Conservation (phyloP, 805 yeast species). For the Yamadazyma phyllophila region DNA sequence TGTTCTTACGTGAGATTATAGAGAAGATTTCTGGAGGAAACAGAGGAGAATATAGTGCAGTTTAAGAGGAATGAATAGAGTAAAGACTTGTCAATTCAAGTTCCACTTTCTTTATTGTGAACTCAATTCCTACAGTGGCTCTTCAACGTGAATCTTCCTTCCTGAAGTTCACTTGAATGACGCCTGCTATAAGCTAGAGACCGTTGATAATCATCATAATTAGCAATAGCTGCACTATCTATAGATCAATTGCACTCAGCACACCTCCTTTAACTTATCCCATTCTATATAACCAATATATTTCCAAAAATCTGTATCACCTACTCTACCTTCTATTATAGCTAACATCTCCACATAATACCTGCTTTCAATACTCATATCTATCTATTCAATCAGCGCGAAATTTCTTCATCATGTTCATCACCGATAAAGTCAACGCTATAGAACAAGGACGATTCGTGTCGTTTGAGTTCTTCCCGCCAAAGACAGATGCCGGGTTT, state of each 20-base stretch:
- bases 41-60: conserved; percentile 94
- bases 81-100: neutral
- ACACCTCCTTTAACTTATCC: too few relatives aligned
- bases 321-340: too few relatives aligned
- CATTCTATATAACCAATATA: too few relatives aligned
- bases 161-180: too few relatives aligned
- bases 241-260: too few relatives aligned
- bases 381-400: neutral
- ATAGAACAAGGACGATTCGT: conserved; percentile 56
- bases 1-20: conserved; percentile 63
- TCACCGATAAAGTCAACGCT: conserved; percentile 49
- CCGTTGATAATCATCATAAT: too few relatives aligned
- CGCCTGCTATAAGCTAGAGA: too few relatives aligned
- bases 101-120: neutral
- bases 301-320: too few relatives aligned
- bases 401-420: conserved; percentile 7
- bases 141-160: too few relatives aligned
- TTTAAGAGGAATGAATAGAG: conserved; percentile 36
- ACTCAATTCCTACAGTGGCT: too few relatives aligned
- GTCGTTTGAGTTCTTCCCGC: conserved; percentile 96
- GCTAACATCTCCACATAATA: too few relatives aligned
- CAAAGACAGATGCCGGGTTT: conserved; percentile 88
- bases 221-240: too few relatives aligned
- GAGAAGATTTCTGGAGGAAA: conserved; percentile 61
- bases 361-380: neutral